Percentiles rank a stretch among this genome's conserved stretches.
Evolutionary conservation across 345 rosid genomes (phyloP).

Genomic region (Eucalyptus marginata): DNA sequence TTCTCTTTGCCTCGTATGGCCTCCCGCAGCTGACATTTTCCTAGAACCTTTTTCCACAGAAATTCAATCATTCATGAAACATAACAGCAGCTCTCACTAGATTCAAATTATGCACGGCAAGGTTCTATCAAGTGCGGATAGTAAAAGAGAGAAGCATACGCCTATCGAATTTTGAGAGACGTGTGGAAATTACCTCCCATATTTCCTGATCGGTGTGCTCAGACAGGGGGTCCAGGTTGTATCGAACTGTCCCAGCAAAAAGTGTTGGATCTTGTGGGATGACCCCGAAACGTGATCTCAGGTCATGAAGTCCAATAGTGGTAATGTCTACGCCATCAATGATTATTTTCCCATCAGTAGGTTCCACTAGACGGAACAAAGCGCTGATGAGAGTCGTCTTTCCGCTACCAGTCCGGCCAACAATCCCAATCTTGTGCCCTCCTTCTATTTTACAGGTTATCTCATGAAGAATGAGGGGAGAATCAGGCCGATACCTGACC

Average conservation of each 20-base stretch:
- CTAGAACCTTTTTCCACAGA: conserved; percentile 15
- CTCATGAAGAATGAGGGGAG: conserved; percentile 48
- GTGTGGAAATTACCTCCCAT: conserved; percentile 29
- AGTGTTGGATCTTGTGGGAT: conserved; percentile 74
- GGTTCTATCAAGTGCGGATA: not conserved
- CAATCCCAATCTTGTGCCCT: conserved; percentile 51
- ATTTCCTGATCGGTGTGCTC: conserved; percentile 20
- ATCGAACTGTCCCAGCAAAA: conserved; percentile 49
- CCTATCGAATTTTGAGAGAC: not conserved
- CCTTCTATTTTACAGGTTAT: conserved; percentile 45
- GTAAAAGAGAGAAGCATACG: not conserved
- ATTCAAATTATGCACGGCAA: not conserved
- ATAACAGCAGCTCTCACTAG: not conserved
- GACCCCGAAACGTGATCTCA: conserved; percentile 38
- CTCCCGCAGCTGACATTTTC: conserved; percentile 24
- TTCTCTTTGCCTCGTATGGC: conserved; percentile 14
- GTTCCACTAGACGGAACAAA: conserved; percentile 52
- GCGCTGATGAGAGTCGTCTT: conserved; percentile 44
- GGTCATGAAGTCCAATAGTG: conserved; percentile 46
- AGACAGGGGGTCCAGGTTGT: conserved; percentile 43
- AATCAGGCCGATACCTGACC: conserved; percentile 37
- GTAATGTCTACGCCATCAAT: conserved; percentile 39
- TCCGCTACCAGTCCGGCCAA: conserved; percentile 60
- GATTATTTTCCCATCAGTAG: conserved; percentile 34
- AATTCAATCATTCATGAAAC: not conserved